These are phyloP conservation scores for Hanseniaspora opuntiae DNA, from an alignment of 805 yeast species.

Conservation along the genomic window DNA sequence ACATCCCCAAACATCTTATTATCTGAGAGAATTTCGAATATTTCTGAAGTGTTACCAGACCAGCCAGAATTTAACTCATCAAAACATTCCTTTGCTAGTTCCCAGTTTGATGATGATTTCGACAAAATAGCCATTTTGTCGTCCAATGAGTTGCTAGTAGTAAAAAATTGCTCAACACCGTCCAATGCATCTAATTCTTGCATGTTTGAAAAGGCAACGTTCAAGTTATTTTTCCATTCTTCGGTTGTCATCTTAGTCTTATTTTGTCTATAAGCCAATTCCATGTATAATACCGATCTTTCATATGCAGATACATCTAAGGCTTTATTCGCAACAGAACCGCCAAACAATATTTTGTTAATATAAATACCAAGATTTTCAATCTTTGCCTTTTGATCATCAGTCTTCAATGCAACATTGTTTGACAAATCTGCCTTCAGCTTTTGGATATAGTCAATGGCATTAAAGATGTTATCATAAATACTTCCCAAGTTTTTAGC, in stretches of 20 bases:
- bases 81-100: slow-evolving; percentile 73
- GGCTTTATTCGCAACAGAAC: slow-evolving; percentile 61
- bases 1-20: slow-evolving; percentile 5
- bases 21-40: background rate
- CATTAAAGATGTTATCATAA: slow-evolving; percentile 60
- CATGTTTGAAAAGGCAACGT: slow-evolving; percentile 68
- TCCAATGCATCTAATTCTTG: slow-evolving; percentile 83
- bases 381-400: slow-evolving; percentile 23
- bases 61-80: slow-evolving; percentile 35
- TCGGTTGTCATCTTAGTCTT: slow-evolving; percentile 16
- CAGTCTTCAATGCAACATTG: slow-evolving; percentile 27
- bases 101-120: slow-evolving; percentile 66
- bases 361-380: slow-evolving; percentile 36
- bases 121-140: slow-evolving; percentile 72
- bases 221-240: slow-evolving; percentile 34
- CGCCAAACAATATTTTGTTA: slow-evolving; percentile 41
- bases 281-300: slow-evolving; percentile 73
- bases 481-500: slow-evolving; percentile 50
- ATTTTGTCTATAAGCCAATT: slow-evolving; percentile 45
- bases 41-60: slow-evolving; percentile 25
- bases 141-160: slow-evolving; percentile 46
- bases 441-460: slow-evolving; percentile 70
- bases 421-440: slow-evolving; percentile 36
- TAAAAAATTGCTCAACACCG: slow-evolving; percentile 65
- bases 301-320: slow-evolving; percentile 77